Conservation (phyloP, 2,329 filamentous ascomycete species). For the Aureobasidium sp. region DNA sequence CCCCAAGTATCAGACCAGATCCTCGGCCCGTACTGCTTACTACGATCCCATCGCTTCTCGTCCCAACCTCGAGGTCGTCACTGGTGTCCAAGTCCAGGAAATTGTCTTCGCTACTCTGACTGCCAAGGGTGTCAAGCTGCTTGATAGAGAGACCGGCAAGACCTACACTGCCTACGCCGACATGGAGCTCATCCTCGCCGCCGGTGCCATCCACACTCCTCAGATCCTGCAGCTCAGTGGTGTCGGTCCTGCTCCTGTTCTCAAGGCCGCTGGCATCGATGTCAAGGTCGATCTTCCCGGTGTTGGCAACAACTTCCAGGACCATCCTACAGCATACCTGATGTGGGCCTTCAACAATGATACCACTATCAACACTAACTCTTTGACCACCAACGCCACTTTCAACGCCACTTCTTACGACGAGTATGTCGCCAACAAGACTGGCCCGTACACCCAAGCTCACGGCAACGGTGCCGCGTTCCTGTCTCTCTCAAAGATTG, state of each 20-base stretch:
- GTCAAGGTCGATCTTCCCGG: constrained; percentile 23
- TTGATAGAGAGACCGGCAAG: not conserved
- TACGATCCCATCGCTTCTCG: constrained; percentile 25
- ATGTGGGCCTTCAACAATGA: constrained; percentile 14
- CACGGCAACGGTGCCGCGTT: constrained; percentile 20
- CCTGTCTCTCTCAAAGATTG: constrained; percentile 16
- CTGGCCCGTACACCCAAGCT: constrained; percentile 29
- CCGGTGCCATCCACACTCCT: constrained; percentile 28
- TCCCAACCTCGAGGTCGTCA: constrained; percentile 25
- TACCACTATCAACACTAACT: constrained; percentile 21
- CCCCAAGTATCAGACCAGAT: constrained; percentile 26
- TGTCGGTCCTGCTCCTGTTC: constrained; percentile 14
- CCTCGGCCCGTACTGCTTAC: constrained; percentile 26
- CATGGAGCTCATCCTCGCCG: constrained; percentile 28
- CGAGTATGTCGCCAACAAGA: constrained; percentile 19
- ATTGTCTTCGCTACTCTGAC: constrained; percentile 1
- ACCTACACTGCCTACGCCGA: constrained; percentile 5
- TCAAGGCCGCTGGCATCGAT: constrained; percentile 22
- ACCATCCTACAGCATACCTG: constrained; percentile 14
- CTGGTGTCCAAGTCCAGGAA: constrained; percentile 19
- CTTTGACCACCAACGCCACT: constrained; percentile 23
- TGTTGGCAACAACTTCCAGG: constrained; percentile 30
- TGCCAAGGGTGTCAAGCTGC: constrained; percentile 14
- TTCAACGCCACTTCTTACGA: constrained; percentile 22
- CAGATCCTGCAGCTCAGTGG: constrained; percentile 29